These are phyloP conservation scores for Kodamaea leandrae DNA, from an alignment of 805 yeast genomes.

Conservation along the genomic window DNA sequence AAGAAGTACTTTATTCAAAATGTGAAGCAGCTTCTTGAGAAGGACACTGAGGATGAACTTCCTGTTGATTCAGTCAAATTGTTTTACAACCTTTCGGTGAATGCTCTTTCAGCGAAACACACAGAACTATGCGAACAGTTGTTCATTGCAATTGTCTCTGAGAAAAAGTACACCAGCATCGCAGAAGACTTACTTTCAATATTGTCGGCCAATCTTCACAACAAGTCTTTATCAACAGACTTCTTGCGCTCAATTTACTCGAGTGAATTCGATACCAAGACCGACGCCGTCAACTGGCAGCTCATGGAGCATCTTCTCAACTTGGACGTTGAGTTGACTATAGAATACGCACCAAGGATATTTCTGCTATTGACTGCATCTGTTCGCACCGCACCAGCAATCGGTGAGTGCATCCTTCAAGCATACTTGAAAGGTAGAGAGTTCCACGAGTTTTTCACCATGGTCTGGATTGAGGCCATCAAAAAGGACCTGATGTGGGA, in stretches of 20 bases:
- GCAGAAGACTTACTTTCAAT: conserved; percentile 44
- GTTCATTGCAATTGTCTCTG: conserved; percentile 39
- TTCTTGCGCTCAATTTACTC: conserved; percentile 46
- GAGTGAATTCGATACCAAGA: conserved; percentile 21
- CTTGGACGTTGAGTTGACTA: conserved; percentile 60
- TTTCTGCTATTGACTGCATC: conserved; percentile 15
- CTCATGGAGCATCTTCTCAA: conserved; percentile 48
- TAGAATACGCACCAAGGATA: conserved; percentile 37
- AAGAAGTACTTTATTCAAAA: conserved; percentile 24
- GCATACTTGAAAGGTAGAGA: conserved; percentile 61
- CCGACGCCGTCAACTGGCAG: conserved; percentile 36
- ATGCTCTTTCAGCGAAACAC: conserved; percentile 11
- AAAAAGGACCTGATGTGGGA: conserved; percentile 22
- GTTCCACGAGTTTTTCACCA: conserved; percentile 43
- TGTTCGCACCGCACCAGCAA: conserved; percentile 7
- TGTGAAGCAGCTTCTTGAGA: conserved; percentile 24
- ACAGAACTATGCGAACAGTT: conserved; percentile 46
- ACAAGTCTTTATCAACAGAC: conserved; percentile 51
- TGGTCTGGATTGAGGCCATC: conserved; percentile 40
- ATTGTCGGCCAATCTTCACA: conserved; percentile 41
- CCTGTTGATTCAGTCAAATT: conserved; percentile 12
- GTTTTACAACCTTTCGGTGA: conserved; percentile 30
- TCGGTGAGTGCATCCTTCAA: conserved; percentile 36
- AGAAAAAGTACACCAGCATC: conserved; percentile 31
- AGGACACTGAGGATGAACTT: conserved; percentile 1